Conservation (phyloP, 805 yeast genomes). For the Groenewaldozyma salmanticensis region DNA sequence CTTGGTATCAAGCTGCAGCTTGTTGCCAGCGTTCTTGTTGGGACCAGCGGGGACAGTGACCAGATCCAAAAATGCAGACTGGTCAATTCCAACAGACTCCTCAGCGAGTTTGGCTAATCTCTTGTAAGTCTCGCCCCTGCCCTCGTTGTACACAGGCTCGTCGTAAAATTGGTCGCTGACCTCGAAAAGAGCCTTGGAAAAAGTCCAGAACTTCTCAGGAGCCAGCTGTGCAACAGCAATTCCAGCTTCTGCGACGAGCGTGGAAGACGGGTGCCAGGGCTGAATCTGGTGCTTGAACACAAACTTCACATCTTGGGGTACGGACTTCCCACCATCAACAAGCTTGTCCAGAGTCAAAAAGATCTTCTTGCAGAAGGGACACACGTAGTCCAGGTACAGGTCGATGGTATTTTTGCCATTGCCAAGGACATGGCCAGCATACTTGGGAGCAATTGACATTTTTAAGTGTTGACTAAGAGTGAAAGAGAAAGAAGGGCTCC, state of each 20-base stretch:
- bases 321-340: slow-evolving; percentile 41
- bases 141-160: slow-evolving; percentile 41
- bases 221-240: slow-evolving; percentile 51
- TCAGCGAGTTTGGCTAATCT: slow-evolving; percentile 43
- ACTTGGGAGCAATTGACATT: slow-evolving; percentile 18
- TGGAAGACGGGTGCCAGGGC: slow-evolving; percentile 83
- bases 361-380: slow-evolving; percentile 63
- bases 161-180: slow-evolving; percentile 52
- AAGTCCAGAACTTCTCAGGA: slow-evolving; percentile 48
- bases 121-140: slow-evolving; percentile 47
- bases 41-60: slow-evolving; percentile 28
- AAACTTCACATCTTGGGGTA: slow-evolving; percentile 46
- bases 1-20: slow-evolving; percentile 52
- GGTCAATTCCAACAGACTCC: slow-evolving; percentile 31
- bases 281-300: slow-evolving; percentile 69
- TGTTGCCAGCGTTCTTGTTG: slow-evolving; percentile 48
- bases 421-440: slow-evolving; percentile 13
- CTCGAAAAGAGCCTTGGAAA: slow-evolving; percentile 46
- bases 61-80: slow-evolving; percentile 27
- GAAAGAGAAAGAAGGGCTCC: no score
- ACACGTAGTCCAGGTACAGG: slow-evolving; percentile 50
- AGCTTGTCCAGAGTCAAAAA: slow-evolving; percentile 45
- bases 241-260: slow-evolving; percentile 58
- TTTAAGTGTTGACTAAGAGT: neutral
- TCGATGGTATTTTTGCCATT: slow-evolving; percentile 23